Evolutionary conservation across 495 filamentous ascomycete genomes (phyloP), one percentile per base, ranked within the genome.

Genomic region (Usnea hakonensis): DNA sequence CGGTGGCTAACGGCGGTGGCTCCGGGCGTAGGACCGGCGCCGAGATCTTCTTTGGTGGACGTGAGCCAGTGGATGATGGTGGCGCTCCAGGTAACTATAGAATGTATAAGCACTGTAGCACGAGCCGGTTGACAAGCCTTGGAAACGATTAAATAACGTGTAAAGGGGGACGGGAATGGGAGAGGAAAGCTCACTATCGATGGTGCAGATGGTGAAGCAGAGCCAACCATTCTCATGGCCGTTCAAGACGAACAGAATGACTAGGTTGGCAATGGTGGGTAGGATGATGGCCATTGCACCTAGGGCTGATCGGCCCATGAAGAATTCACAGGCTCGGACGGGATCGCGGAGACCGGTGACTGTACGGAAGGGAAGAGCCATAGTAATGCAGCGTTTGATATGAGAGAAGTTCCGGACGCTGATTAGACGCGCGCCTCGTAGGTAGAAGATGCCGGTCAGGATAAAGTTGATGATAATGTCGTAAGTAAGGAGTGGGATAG

Each of bases 161-260:
- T 10, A 26, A 17, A 11, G 23, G 35, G 21, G 23, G 8, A 46
- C 19, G 26, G 8, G 17, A 21, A 19, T 21, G n/a, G 13, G 28
- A 10, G 38, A 40, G 41, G 57, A 26, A 60, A n/a, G n/a, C 73
- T 23, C 65, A 76, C 74, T 68, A 58, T 77, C 74, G 28, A 72
- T 37, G 1, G 69, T 71, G 56, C 74, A 77, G 13, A 72, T 64
- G 6, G 64, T 65, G 40, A 74, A 71, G 55, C 74, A 76, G 26
- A 76, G 52, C 74, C 74, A 76, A 4, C 70, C 68, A 41, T 69
- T 59, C 58, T 77, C 72, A 37, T 63, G 52, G 5, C 71, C 74
- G 43, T 69, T 38, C 32, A 69, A 48, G 19, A 26, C 36, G 55
- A 62, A 70, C 3, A 75, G 59, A 13, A 73, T 40, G 8, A 59